Evolutionary conservation across 176 grass and related monocot genomes (phyloP).

Genomic region (Areca catechu): DNA sequence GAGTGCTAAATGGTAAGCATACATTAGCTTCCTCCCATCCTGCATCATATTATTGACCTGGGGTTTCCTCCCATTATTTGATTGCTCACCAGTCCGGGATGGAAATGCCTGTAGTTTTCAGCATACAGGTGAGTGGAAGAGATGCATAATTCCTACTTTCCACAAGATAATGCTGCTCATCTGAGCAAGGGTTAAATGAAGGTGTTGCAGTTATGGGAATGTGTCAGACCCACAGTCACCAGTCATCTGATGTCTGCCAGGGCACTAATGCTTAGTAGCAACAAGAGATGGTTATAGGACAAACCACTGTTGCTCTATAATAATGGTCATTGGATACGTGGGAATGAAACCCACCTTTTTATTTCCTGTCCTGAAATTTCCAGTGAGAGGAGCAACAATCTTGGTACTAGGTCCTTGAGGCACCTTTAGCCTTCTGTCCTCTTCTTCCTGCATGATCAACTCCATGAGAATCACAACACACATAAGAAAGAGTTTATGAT

Average conservation of each 20-base stretch:
- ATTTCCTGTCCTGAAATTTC: slow-evolving; percentile 28
- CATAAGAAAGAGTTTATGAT: background rate
- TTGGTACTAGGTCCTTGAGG: slow-evolving; percentile 29
- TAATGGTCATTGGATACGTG: too few species aligned
- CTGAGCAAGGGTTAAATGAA: too few species aligned
- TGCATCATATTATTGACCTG: slow-evolving; percentile 19
- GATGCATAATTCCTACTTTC: background rate
- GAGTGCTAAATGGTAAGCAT: slow-evolving; percentile 17
- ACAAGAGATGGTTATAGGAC: too few species aligned
- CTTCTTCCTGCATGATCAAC: slow-evolving; percentile 34
- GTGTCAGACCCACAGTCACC: too few species aligned
- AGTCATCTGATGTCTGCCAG: too few species aligned
- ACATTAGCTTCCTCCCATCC: slow-evolving; percentile 60
- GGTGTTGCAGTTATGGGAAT: too few species aligned
- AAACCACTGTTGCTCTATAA: too few species aligned
- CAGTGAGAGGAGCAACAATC: slow-evolving; percentile 27
- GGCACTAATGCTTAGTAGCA: too few species aligned
- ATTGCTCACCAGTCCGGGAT: slow-evolving; percentile 22
- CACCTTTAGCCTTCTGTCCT: slow-evolving; percentile 20
- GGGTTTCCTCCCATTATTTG: slow-evolving; percentile 30
- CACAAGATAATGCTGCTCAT: too few species aligned
- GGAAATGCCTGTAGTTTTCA: slow-evolving; percentile 39
- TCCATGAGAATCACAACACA: slow-evolving; percentile 5
- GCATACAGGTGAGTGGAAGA: background rate
- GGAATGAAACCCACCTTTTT: slow-evolving; percentile 38